These are phyloP conservation scores for Aureobasidium zeae DNA, from an alignment of 2,329 filamentous ascomycete species.

Conservation along the genomic window DNA sequence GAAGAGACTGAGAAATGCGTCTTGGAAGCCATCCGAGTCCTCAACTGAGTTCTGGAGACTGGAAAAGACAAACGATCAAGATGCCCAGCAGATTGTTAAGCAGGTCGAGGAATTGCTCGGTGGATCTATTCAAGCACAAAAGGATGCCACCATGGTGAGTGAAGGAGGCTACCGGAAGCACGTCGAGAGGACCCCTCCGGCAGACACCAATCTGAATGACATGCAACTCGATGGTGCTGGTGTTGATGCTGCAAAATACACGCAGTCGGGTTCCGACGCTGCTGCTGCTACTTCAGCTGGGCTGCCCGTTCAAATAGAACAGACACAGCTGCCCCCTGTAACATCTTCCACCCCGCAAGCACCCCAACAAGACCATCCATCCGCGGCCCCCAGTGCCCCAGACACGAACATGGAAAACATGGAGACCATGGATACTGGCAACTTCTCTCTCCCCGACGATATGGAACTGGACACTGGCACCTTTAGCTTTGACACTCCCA, in stretches of 20 bases:
- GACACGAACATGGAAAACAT: slow-evolving; percentile 16
- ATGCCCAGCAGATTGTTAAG: slow-evolving; percentile 62
- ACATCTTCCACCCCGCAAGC: slow-evolving; percentile 1
- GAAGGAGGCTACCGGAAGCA: slow-evolving; percentile 30
- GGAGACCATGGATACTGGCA: slow-evolving; percentile 17
- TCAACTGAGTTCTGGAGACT: slow-evolving; percentile 55
- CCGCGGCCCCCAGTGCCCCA: not conserved
- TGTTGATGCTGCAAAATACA: slow-evolving; percentile 51
- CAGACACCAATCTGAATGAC: slow-evolving; percentile 18
- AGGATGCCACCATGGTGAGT: slow-evolving; percentile 24
- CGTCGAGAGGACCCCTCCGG: slow-evolving; percentile 17
- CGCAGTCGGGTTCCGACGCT: slow-evolving; percentile 39
- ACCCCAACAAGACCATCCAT: slow-evolving; percentile 11
- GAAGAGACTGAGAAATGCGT: slow-evolving; percentile 59
- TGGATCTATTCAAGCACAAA: slow-evolving; percentile 45
- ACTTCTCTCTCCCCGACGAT: slow-evolving; percentile 17
- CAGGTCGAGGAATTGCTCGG: slow-evolving; percentile 65
- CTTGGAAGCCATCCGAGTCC: slow-evolving; percentile 45
- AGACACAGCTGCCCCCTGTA: slow-evolving; percentile 1
- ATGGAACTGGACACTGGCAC: slow-evolving; percentile 18
- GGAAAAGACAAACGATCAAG: slow-evolving; percentile 45
- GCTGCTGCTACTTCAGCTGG: not conserved
- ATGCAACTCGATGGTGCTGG: slow-evolving; percentile 29
- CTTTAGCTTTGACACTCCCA: slow-evolving; percentile 13
- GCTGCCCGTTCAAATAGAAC: not conserved